Conservation (phyloP, 2,329 filamentous ascomycete species). For the Diaporthe ampelina region DNA sequence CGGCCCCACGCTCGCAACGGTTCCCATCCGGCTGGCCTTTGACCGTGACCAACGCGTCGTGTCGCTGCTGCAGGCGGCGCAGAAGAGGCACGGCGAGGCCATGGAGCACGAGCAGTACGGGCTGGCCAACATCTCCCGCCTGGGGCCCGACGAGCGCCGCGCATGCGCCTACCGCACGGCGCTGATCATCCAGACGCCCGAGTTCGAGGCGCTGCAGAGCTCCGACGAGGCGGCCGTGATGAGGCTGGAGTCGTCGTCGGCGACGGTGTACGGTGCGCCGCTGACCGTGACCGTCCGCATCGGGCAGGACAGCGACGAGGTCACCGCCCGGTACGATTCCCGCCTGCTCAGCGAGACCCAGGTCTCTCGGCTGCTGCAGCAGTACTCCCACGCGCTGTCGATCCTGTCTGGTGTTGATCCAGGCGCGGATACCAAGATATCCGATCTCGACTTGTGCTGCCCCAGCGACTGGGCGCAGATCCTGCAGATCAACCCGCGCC, state of each 20-base stretch:
- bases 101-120: slow-evolving; percentile 1
- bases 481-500: not conserved
- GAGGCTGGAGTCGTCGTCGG: not conserved
- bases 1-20: slow-evolving; percentile 3
- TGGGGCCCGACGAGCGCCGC: not conserved
- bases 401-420: not conserved
- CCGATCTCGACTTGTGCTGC: not conserved
- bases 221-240: not conserved
- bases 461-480: not conserved
- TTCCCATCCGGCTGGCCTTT: not conserved
- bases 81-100: not conserved
- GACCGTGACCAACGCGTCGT: not conserved
- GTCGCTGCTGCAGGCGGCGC: not conserved
- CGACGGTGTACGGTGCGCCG: not conserved
- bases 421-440: not conserved
- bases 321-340: not conserved
- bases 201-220: not conserved
- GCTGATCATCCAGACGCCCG: not conserved
- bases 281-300: not conserved
- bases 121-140: not conserved
- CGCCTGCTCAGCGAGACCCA: not conserved
- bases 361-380: not conserved
- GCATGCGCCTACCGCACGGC: not conserved
- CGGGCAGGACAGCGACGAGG: not conserved
- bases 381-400: not conserved